Base-by-base conservation (phyloP, 495 filamentous ascomycete species). In the Margaritispora aquatica region DNA sequence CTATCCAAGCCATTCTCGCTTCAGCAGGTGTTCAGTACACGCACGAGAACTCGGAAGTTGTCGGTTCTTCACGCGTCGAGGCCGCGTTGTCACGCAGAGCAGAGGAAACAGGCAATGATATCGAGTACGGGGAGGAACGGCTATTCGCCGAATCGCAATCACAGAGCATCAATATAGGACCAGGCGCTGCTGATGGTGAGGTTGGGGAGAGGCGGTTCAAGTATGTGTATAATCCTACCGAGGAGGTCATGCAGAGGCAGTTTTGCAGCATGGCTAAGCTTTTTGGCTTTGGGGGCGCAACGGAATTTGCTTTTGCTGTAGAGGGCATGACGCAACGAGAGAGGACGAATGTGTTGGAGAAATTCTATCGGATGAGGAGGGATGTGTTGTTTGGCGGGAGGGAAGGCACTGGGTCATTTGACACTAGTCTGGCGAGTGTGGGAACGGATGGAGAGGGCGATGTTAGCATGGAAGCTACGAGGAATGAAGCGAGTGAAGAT, bases 11-110 rank as follows among this genome's bases (percentile, higher is more conserved):
- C 20, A 97, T 98, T 64, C 82, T 98, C 5, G 84, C 92, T 8
- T 78, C 83, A 26, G 92, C 90, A 1, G 94, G 95, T 7, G 92
- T 98, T 15, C 85, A 94, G 70, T 98, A 98, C 70, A 95, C 90
- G 10, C 94, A 98, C 66, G 87, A 96, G 60, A 98, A 98, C 68
- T 91, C 88, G 41, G 94, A 98, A 73, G 92, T 98, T 19, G 86
- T 98, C 50, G 94, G 94, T 31, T 88, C 89, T 0, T 92, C 88
- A 9, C 88, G 85, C 55, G 80, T 96, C 21, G 94, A 98, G 74
- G 86, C 86, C 57, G 80, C 81, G 46, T 80, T 97, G 21, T 89
- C 86, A 54, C 82, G 84, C 13, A 83, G 83, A 29, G 95, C 94
- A 2, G 79, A 88, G 63, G 80, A 87, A 57, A 79, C 80, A 0